Conservation (phyloP, 805 yeast genomes). For the Maudiozyma turicensis region DNA sequence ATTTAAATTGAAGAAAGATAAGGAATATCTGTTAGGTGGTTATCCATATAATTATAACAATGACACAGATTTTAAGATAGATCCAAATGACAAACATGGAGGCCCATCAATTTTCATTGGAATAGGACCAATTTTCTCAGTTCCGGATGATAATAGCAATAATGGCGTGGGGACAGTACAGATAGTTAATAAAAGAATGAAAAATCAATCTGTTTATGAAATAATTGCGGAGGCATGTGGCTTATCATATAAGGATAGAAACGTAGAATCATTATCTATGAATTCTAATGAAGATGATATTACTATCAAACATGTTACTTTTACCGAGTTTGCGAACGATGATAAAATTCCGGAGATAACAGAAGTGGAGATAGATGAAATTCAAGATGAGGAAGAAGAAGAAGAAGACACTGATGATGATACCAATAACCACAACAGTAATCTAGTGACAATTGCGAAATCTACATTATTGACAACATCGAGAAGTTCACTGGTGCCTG, state of each 20-base stretch:
- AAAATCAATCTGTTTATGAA: slow-evolving; percentile 64
- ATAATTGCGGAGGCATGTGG: slow-evolving; percentile 58
- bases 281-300: too few relatives aligned
- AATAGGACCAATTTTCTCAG: slow-evolving; percentile 40
- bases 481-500: too few relatives aligned
- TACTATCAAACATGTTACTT: too few relatives aligned
- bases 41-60: slow-evolving; percentile 35
- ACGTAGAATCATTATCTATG: background rate
- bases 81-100: slow-evolving; percentile 51
- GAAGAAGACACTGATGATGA: background rate
- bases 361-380: background rate
- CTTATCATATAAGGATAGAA: background rate
- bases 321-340: too few relatives aligned
- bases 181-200: slow-evolving; percentile 28
- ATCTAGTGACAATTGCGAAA: too few relatives aligned
- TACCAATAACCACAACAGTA: background rate
- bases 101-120: slow-evolving; percentile 53
- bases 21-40: slow-evolving; percentile 68
- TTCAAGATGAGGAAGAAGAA: background rate
- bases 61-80: slow-evolving; percentile 36
- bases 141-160: too few relatives aligned
- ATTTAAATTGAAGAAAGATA: background rate
- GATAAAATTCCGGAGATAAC: too few relatives aligned
- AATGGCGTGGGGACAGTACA: too few relatives aligned
- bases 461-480: too few relatives aligned